These are phyloP conservation scores for Malassezia brasiliensis DNA, from an alignment of 1,284 basidiomycete species.

Conservation along the genomic window DNA sequence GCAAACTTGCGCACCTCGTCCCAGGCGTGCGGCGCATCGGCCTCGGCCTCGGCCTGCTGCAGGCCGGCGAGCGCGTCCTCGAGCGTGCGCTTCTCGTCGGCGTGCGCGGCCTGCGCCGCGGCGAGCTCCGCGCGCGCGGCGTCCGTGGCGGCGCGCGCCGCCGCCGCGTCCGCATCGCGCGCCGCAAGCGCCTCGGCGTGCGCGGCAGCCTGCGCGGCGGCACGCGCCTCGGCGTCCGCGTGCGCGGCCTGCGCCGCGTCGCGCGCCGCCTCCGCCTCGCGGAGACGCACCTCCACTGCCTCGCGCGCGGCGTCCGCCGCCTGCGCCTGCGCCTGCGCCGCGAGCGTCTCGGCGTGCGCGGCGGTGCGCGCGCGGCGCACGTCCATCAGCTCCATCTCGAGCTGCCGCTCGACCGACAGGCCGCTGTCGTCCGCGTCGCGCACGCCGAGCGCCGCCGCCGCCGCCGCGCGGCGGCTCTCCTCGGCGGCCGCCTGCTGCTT, in stretches of 20 bases:
- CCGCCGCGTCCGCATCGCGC: constrained; percentile 54
- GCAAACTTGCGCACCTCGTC: constrained; percentile 53
- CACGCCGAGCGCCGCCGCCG: constrained; percentile 21
- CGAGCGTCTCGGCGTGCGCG: constrained; percentile 24
- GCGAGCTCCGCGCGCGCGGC: constrained; percentile 55
- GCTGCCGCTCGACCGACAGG: constrained; percentile 62
- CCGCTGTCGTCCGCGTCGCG: neutral
- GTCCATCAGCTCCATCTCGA: constrained; percentile 68
- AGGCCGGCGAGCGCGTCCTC: constrained; percentile 44
- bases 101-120: constrained; percentile 56
- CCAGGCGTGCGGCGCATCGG: constrained; percentile 56
- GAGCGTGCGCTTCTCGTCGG: constrained; percentile 54
- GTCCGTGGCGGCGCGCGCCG: constrained; percentile 53
- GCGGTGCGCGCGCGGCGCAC: constrained; percentile 43
- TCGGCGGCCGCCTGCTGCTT: constrained; percentile 13
- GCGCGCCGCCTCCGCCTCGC: constrained; percentile 58
- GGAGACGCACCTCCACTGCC: constrained; percentile 46
- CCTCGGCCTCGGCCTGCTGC: constrained; percentile 30
- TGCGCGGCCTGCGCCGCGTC: constrained; percentile 64
- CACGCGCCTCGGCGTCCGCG: constrained; percentile 49
- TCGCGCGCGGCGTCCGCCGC: constrained; percentile 62
- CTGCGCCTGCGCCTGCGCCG: constrained; percentile 44
- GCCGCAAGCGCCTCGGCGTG: constrained; percentile 52
- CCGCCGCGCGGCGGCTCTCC: constrained; percentile 35
- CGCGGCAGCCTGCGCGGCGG: constrained; percentile 60